Base-by-base conservation (phyloP, 1,139 yeast genomes). In the Scheffersomyces segobiensis region DNA sequence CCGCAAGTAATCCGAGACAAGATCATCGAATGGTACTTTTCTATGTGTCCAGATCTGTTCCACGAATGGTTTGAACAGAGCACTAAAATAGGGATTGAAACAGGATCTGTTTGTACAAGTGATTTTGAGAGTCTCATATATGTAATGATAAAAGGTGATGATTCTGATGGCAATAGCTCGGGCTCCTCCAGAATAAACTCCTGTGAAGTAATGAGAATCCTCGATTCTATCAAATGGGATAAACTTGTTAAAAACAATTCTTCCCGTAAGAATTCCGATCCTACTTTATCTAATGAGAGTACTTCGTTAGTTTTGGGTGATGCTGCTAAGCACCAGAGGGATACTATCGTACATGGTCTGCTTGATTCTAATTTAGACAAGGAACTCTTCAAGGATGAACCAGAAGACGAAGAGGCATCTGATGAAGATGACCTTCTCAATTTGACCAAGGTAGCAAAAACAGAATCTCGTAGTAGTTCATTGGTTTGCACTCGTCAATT, bases 11-110 rank as follows among this genome's bases (percentile, higher is more conserved):
- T 74, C 3, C 60, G 80, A 46, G 49, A 62, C 3, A 62, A 59
- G n/a, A 78, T 78, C 10, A 63, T 70, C 5, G 59, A 64, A 14
- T 78, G 82, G 82, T 77, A 76, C 55, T 60, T 62, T 10, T 54
- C 57, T 1, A 59, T 77, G 50, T 66, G 67, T 1, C 60, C 60
- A 12, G 57, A 59, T 1, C 47, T 57, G 2, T 77, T 77, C 59
- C 61, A 63, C 19, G 55, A 46, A 1, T 78, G 81, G 81, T 76
- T 74, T 52, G 8, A 55, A 61, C 2, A 51, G 57, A 6, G 5
- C 19, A 47, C n/a, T 55, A 63, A 21, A 55, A 59, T 20, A 63
- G 64, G 1, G 49, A 51, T 49, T 50, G 55, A 21, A 17, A 46
- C 18, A 12, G 17, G 18, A 39, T 42, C 60, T 3, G 60, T 54